phyloP scores from a whole-genome alignment of 2,329 filamentous ascomycete species.

The Cordyceps cateniannulata region DNA sequence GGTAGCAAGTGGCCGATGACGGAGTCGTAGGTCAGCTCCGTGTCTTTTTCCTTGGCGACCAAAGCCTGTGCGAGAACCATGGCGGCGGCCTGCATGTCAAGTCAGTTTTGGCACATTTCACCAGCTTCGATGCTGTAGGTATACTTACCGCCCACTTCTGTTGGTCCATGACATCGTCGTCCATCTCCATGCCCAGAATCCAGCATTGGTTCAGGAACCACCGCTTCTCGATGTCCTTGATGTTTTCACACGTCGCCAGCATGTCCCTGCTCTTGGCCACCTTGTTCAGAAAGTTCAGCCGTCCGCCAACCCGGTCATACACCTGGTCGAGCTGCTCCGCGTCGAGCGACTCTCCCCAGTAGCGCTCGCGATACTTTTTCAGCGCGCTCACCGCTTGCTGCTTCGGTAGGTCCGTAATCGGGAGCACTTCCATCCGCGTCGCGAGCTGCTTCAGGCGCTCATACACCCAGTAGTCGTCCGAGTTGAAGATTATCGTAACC shows the following conservation, averaged over 20 bases:
- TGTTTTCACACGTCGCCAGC: conserved; percentile 69
- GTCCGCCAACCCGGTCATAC: conserved; percentile 81
- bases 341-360: conserved; percentile 58
- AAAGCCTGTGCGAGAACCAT: conserved; percentile 90
- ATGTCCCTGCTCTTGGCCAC: conserved; percentile 85
- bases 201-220: conserved; percentile 74
- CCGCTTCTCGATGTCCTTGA: conserved; percentile 63
- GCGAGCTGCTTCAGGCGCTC: conserved; percentile 88
- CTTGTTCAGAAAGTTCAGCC: conserved; percentile 79
- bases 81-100: conserved; percentile 60
- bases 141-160: conserved; percentile 82
- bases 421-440: conserved; percentile 89
- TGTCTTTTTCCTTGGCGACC: conserved; percentile 70
- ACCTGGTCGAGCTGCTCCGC: conserved; percentile 61
- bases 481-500: conserved; percentile 90
- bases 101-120: background rate
- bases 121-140: too few species aligned
- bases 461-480: conserved; percentile 98
- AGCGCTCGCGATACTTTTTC: conserved; percentile 70
- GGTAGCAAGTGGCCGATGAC: conserved; percentile 69
- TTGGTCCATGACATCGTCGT: conserved; percentile 97
- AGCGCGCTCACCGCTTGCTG: conserved; percentile 70
- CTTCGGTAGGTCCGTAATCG: conserved; percentile 78
- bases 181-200: conserved; percentile 68
- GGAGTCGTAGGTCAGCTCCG: conserved; percentile 59